These are phyloP conservation scores for Boletus smithii DNA, from an alignment of 1,284 basidiomycete species.

Conservation along the genomic window DNA sequence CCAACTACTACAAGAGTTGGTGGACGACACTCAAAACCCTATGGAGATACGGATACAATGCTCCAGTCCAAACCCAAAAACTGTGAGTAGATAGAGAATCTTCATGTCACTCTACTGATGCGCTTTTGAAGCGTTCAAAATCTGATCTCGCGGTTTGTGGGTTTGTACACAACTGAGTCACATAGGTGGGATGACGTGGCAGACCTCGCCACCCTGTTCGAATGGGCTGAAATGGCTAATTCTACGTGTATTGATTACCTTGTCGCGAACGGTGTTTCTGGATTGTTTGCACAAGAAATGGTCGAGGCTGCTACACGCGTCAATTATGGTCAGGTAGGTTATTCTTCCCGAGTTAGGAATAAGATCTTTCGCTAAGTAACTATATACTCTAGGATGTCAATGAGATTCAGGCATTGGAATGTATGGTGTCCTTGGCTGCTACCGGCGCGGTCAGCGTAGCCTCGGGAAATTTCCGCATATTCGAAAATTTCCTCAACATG, in stretches of 20 bases:
- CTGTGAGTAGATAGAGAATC: conserved; percentile 43
- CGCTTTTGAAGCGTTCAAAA: conserved; percentile 48
- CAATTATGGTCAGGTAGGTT: conserved; percentile 81
- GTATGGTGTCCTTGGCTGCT: conserved; percentile 72
- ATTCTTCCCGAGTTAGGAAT: neutral
- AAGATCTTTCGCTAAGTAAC: neutral
- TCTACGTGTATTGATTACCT: conserved; percentile 64
- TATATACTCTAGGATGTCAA: conserved; percentile 53
- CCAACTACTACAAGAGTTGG: conserved; percentile 48
- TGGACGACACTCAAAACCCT: conserved; percentile 71
- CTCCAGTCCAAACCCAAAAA: conserved; percentile 57
- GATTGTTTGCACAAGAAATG: conserved; percentile 70
- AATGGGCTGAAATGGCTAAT: conserved; percentile 51
- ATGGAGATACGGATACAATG: conserved; percentile 78
- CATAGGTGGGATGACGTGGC: conserved; percentile 66
- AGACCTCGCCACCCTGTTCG: conserved; percentile 51
- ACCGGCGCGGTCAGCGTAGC: conserved; percentile 63
- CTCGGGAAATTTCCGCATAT: conserved; percentile 86
- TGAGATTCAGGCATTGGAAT: conserved; percentile 79
- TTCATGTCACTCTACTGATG: conserved; percentile 6
- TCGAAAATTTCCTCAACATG: conserved; percentile 73
- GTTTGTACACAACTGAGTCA: conserved; percentile 57
- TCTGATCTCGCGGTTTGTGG: conserved; percentile 54
- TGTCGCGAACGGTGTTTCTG: conserved; percentile 50
- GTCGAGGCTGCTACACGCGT: conserved; percentile 83